A percentile compares a stretch with the other conserved stretches of the same genome.
phyloP scores from a whole-genome alignment of 2,329 filamentous ascomycete genomes.

The Cladophialophora carrionii region DNA sequence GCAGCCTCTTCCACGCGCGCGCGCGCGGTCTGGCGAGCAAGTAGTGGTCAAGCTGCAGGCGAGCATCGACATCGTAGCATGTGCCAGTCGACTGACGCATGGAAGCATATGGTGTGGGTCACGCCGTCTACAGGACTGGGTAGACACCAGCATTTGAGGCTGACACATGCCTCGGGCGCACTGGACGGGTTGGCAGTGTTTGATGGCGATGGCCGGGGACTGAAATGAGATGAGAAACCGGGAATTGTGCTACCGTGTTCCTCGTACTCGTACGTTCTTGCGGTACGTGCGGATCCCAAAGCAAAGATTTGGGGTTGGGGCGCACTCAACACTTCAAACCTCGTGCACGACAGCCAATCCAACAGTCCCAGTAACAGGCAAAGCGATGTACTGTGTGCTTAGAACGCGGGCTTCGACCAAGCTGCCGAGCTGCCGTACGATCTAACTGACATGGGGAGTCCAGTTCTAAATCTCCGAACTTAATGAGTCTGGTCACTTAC shows the following conservation, averaged over 20 bases:
- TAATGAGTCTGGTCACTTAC: not conserved
- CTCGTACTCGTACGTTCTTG: not conserved
- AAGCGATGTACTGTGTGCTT: too few species aligned
- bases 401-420: too few species aligned
- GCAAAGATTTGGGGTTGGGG: too few species aligned
- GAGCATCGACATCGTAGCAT: not conserved
- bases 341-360: too few species aligned
- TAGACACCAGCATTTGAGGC: not conserved
- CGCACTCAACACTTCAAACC: too few species aligned
- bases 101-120: too few species aligned
- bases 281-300: too few species aligned
- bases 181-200: not conserved
- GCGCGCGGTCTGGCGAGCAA: not conserved
- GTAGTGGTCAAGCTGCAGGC: not conserved
- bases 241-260: not conserved
- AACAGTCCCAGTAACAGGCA: too few species aligned
- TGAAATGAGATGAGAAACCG: not conserved
- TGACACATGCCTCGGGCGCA: not conserved
- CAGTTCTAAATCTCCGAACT: not conserved
- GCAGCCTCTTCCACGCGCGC: not conserved
- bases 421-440: too few species aligned
- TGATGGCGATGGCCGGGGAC: not conserved
- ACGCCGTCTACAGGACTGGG: too few species aligned
- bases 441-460: too few species aligned
- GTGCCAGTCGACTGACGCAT: too few species aligned